Evolutionary conservation across 2,329 filamentous ascomycete genomes (phyloP).

Genomic region (Anthostomella pinea): DNA sequence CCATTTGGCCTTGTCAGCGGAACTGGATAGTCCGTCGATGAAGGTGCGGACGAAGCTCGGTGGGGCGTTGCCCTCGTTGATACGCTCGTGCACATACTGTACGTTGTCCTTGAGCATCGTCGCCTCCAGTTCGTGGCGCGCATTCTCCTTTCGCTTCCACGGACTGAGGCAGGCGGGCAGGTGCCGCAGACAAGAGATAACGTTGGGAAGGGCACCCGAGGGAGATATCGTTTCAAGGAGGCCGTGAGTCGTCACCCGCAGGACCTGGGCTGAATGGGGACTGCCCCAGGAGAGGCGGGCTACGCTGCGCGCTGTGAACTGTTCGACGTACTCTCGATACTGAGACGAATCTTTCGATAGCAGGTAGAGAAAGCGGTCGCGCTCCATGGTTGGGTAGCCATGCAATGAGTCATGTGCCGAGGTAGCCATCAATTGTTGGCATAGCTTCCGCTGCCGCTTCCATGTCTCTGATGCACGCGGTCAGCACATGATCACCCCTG

Average conservation of each 20-base stretch:
- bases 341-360: slow-evolving; percentile 38
- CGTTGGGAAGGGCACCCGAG: slow-evolving; percentile 41
- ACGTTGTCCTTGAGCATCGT: slow-evolving; percentile 38
- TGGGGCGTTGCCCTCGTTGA: slow-evolving; percentile 31
- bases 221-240: slow-evolving; percentile 46
- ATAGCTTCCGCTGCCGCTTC: slow-evolving; percentile 47
- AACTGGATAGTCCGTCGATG: slow-evolving; percentile 28
- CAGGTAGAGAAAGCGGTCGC: slow-evolving; percentile 44
- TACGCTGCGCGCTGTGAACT: slow-evolving; percentile 46
- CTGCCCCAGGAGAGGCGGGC: slow-evolving; percentile 46
- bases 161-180: slow-evolving; percentile 40
- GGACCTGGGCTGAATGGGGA: slow-evolving; percentile 36
- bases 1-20: slow-evolving; percentile 24
- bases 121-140: slow-evolving; percentile 39
- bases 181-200: slow-evolving; percentile 37
- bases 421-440: slow-evolving; percentile 41
- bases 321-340: slow-evolving; percentile 45
- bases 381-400: slow-evolving; percentile 41
- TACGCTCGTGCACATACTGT: slow-evolving; percentile 33
- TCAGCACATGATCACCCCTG: slow-evolving; percentile 3
- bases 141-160: slow-evolving; percentile 44
- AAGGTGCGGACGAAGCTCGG: slow-evolving; percentile 44
- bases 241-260: slow-evolving; percentile 44
- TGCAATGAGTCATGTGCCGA: slow-evolving; percentile 37
- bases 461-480: slow-evolving; percentile 37